Percentiles rank a stretch among this genome's conserved stretches.
Evolutionary conservation across 768 basidiomycete genomes (phyloP).

Genomic region (Macrolepiota fuliginosa): DNA sequence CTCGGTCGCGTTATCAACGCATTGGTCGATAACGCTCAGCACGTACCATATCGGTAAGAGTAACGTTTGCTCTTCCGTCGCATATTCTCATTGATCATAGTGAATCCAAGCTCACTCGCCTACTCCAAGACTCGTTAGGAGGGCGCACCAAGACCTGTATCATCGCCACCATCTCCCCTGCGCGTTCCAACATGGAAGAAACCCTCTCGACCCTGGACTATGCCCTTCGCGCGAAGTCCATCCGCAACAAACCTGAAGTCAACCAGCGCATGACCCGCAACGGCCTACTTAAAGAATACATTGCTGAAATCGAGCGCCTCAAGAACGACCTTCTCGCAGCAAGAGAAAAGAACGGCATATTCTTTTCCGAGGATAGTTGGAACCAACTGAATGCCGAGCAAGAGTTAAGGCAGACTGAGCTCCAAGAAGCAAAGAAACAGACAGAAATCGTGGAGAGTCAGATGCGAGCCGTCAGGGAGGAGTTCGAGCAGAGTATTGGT

Average conservation of each 20-base stretch:
- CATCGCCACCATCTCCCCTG: slow-evolving; percentile 94
- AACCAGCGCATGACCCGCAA: slow-evolving; percentile 95
- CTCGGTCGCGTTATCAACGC: slow-evolving; percentile 96
- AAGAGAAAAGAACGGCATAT: slow-evolving; percentile 95
- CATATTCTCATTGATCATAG: slow-evolving; percentile 33
- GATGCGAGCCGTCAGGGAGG: slow-evolving; percentile 75
- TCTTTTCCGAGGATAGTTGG: slow-evolving; percentile 91
- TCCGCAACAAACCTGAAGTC: slow-evolving; percentile 91
- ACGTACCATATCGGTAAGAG: slow-evolving; percentile 88
- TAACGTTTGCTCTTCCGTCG: background rate
- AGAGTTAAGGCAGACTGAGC: slow-evolving; percentile 71
- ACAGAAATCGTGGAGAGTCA: slow-evolving; percentile 83
- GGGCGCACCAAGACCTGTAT: slow-evolving; percentile 97
- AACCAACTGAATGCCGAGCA: slow-evolving; percentile 76
- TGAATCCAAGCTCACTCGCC: slow-evolving; percentile 95
- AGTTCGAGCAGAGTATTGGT: slow-evolving; percentile 88
- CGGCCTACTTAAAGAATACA: slow-evolving; percentile 89
- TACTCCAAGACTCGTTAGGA: slow-evolving; percentile 98
- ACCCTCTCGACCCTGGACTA: slow-evolving; percentile 97
- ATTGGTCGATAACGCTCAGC: slow-evolving; percentile 86
- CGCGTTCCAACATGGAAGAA: slow-evolving; percentile 92
- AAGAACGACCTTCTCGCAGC: slow-evolving; percentile 89
- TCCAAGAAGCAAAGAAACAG: slow-evolving; percentile 80
- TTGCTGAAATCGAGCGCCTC: slow-evolving; percentile 89
- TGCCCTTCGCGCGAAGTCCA: slow-evolving; percentile 91